phyloP scores from a whole-genome alignment of 352 stramenopile species.

The Phytophthora chlamydospora region DNA sequence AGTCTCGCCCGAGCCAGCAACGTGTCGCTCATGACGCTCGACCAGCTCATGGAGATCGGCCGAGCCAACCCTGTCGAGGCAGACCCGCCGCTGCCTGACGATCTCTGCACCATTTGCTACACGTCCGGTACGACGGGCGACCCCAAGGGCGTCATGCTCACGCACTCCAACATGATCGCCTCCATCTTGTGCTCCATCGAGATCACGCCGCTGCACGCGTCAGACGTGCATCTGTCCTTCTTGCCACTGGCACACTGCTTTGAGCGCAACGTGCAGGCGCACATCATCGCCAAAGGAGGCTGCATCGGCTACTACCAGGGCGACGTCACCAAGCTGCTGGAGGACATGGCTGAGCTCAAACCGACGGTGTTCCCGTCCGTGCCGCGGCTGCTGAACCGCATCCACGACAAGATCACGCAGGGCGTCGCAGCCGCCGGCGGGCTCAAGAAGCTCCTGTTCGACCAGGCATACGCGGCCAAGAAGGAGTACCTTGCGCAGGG shows the following conservation, averaged over 20 bases:
- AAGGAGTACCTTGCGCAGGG: conserved; percentile 51
- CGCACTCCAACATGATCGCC: conserved; percentile 51
- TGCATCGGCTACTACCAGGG: conserved; percentile 94
- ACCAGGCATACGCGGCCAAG: conserved; percentile 85
- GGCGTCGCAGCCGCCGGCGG: conserved; percentile 75
- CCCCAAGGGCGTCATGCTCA: conserved; percentile 58
- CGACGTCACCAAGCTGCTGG: conserved; percentile 87
- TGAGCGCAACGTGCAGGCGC: conserved; percentile 74
- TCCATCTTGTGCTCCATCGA: conserved; percentile 38
- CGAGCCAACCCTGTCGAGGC: conserved; percentile 51
- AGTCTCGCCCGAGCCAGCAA: conserved; percentile 44
- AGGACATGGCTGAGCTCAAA: conserved; percentile 90
- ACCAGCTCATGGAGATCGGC: conserved; percentile 47
- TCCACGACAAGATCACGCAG: conserved; percentile 93
- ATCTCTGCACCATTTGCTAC: conserved; percentile 68
- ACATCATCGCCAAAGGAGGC: conserved; percentile 69
- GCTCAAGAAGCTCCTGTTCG: conserved; percentile 91
- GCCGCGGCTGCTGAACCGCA: conserved; percentile 95
- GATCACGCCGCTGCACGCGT: conserved; percentile 30
- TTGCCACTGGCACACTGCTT: conserved; percentile 95
- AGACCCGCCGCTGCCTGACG: conserved; percentile 40
- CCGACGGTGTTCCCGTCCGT: conserved; percentile 93
- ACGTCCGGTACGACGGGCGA: conserved; percentile 56
- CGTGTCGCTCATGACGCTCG: conserved; percentile 52
- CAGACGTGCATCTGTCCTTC: conserved; percentile 90